Conservation (phyloP, 306 rosid species). For the Vicia villosa region DNA sequence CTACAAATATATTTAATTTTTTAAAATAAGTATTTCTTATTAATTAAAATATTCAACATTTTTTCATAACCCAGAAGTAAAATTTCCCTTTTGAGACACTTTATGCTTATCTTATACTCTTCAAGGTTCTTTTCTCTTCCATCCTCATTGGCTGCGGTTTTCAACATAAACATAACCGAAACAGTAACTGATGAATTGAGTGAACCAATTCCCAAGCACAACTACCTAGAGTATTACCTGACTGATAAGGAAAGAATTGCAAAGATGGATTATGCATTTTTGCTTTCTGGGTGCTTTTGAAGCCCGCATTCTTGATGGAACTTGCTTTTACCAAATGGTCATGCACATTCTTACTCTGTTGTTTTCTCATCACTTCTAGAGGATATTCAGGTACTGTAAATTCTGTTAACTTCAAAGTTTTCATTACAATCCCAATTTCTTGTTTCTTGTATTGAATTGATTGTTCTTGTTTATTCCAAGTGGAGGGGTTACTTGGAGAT, state of each 20-base stretch:
- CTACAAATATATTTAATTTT: too few relatives aligned
- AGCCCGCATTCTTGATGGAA: slow-evolving; percentile 70
- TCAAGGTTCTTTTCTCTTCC: slow-evolving; percentile 52
- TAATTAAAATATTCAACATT: too few relatives aligned
- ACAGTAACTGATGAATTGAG: neutral
- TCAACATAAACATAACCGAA: slow-evolving; percentile 33
- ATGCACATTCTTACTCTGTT: slow-evolving; percentile 56
- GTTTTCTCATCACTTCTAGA: slow-evolving; percentile 51
- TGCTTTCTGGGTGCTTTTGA: slow-evolving; percentile 45
- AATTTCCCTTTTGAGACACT: slow-evolving; percentile 41
- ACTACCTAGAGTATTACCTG: too few relatives aligned
- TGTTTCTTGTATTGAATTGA: slow-evolving; percentile 26
- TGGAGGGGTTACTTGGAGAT: slow-evolving; percentile 69
- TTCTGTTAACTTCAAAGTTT: slow-evolving; percentile 30
- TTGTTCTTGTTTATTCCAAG: slow-evolving; percentile 39
- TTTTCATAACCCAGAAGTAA: slow-evolving; percentile 17
- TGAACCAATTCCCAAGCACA: slow-evolving; percentile 30
- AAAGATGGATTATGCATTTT: slow-evolving; percentile 45
- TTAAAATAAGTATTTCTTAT: too few relatives aligned
- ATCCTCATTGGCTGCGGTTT: slow-evolving; percentile 17
- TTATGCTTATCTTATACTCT: slow-evolving; percentile 39
- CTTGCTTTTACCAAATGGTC: slow-evolving; percentile 66
- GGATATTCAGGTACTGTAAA: slow-evolving; percentile 71
- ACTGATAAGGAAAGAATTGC: too few relatives aligned
- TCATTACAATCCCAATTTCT: too few relatives aligned